Evolutionary conservation across 768 basidiomycete genomes (phyloP).

Genomic region (Hydnomerulius pinastri): DNA sequence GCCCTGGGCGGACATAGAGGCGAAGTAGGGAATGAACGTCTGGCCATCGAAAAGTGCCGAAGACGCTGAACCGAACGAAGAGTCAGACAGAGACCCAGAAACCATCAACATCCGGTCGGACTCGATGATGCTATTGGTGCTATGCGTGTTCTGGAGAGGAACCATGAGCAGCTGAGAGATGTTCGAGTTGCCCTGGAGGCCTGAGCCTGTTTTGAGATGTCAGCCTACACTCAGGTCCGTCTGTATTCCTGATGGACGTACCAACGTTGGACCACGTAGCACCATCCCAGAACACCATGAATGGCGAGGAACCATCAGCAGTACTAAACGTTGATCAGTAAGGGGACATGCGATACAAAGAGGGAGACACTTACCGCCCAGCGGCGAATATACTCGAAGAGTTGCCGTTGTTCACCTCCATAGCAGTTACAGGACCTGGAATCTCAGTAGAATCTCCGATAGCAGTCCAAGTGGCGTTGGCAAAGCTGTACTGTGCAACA

Average conservation of each 20-base stretch:
- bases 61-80: constrained; percentile 76
- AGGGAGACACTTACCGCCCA: constrained; percentile 64
- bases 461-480: constrained; percentile 73
- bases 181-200: constrained; percentile 55
- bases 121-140: constrained; percentile 69
- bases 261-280: constrained; percentile 69
- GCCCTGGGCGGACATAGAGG: constrained; percentile 66
- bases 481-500: constrained; percentile 71
- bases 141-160: constrained; percentile 78
- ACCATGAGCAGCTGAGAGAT: constrained; percentile 90
- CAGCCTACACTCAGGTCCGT: too few species aligned
- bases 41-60: constrained; percentile 87
- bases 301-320: constrained; percentile 61
- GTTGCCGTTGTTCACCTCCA: constrained; percentile 83
- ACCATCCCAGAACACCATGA: constrained; percentile 87
- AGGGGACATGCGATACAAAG: background rate
- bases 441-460: constrained; percentile 62
- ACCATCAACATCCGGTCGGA: constrained; percentile 88
- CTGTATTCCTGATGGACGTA: too few species aligned
- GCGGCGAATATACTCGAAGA: constrained; percentile 86
- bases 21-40: constrained; percentile 78
- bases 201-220: constrained; percentile 59
- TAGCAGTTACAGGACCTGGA: constrained; percentile 88
- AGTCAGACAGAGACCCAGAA: constrained; percentile 72
- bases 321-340: constrained; percentile 37